Evolutionary conservation across 768 basidiomycete species (phyloP), one percentile per base, ranked within the genome.

Genomic region (Terana coerulea): DNA sequence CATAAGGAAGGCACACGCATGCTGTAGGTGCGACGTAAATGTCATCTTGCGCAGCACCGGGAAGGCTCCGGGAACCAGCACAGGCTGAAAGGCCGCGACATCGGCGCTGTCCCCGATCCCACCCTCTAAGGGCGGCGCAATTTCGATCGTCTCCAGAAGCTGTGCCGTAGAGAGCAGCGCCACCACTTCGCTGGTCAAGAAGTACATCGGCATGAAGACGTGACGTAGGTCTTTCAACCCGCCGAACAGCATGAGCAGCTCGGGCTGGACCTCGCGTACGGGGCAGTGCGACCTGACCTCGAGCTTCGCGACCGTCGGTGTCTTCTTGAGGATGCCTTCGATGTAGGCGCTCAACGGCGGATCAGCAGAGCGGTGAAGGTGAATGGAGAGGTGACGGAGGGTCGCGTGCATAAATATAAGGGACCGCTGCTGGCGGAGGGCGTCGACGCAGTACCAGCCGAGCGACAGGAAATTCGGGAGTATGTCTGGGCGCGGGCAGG

Each of bases 381-480:
- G 53, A 9, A 67, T 29, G 21, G 60, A 47, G 40, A 75, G 61
- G 24, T 65, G 56, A 54, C 69, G 78, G 41, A 86, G 64, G 29
- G 71, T 71, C 22, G 63, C 60, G 56, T 83, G 79, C 73, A 86
- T 78, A 64, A 86, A 84, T 26, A 79, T 53, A n/a, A 78, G 70
- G 33, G 67, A 63, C 14, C 63, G 62, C 22, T 65, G 59, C 60
- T 71, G 67, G 25, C 59, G 44, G 0, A 51, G 57, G 1, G 55
- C 25, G 35, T 28, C 48, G 28, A 40, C 35, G 3, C 63, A 61
- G 25, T 61, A 62, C 81, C 81, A 86, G 10, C 71, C 62, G 8
- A 86, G 64, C 1, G 72, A 70, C 37, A 75, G 74, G 54, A 83
- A 65, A 58, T 78, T 78, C 7, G 84, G 84, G 6, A 85, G 63